A percentile compares a stretch with the other conserved stretches of the same genome.
Conservation (phyloP, 129 eudicot species). For the Heracleum sosnowskyi region DNA sequence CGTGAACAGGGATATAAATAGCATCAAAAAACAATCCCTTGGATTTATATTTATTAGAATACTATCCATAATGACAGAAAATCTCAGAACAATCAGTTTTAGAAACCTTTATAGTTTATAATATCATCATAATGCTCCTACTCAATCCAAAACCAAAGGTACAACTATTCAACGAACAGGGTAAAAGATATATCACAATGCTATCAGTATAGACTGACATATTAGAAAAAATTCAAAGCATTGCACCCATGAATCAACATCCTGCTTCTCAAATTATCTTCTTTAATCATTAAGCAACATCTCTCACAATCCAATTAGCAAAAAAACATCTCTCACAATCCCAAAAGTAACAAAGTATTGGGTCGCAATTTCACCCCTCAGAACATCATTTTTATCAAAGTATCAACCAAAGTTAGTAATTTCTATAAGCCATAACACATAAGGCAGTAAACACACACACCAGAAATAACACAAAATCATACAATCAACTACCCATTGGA, state of each 20-base stretch:
- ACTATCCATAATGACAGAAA: not conserved
- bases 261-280: not conserved
- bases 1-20: not conserved
- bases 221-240: too few relatives aligned
- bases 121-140: not conserved
- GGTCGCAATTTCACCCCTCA: not conserved
- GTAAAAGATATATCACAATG: not conserved
- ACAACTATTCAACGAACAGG: not conserved
- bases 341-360: not conserved
- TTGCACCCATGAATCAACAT: not conserved
- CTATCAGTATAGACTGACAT: not conserved
- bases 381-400: not conserved
- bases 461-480: not conserved
- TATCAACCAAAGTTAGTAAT: too few relatives aligned
- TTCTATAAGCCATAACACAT: too few relatives aligned
- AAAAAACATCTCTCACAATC: not conserved
- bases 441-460: too few relatives aligned
- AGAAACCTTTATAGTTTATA: not conserved
- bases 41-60: not conserved
- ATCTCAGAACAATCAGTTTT: not conserved
- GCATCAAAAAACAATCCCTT: not conserved
- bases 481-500: not conserved
- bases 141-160: not conserved
- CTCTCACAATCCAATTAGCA: not conserved
- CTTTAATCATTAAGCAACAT: not conserved